Percentiles rank a stretch among this genome's conserved stretches.
Evolutionary conservation across 306 rosid genomes (phyloP).

Genomic region (Dalbergia cochinchinensis): DNA sequence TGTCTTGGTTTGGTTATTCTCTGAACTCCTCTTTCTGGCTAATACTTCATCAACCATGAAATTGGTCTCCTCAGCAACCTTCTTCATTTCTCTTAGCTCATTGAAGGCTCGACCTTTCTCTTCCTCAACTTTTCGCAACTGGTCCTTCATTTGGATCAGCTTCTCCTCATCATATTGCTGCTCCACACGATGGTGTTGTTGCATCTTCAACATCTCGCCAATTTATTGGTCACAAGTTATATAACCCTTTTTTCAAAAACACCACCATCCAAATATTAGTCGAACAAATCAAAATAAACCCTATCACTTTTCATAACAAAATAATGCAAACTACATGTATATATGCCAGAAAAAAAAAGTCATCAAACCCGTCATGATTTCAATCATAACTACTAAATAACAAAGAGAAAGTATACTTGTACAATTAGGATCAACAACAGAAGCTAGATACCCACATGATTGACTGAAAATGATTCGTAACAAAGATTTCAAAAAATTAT

Average conservation of each 20-base stretch:
- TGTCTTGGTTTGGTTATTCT: conserved; percentile 31
- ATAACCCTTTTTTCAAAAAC: background rate
- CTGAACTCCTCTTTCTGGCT: conserved; percentile 29
- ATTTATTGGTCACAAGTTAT: conserved; percentile 21
- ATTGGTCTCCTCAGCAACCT: conserved; percentile 36
- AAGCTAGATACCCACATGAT: no score
- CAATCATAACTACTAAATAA: background rate
- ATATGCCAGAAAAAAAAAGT: background rate
- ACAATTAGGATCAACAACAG: no score
- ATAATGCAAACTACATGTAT: background rate
- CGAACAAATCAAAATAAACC: conserved; percentile 17
- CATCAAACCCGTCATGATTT: background rate
- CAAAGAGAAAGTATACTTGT: background rate
- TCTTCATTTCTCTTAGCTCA: conserved; percentile 43
- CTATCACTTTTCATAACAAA: background rate
- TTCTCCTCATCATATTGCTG: conserved; percentile 24
- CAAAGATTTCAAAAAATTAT: no score
- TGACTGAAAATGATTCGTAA: no score
- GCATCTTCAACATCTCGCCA: conserved; percentile 41
- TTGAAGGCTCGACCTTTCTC: conserved; percentile 52
- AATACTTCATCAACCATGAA: conserved; percentile 43
- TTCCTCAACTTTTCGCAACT: conserved; percentile 42
- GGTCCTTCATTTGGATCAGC: conserved; percentile 34
- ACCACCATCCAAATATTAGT: background rate
- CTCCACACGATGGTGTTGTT: conserved; percentile 14